A percentile compares a stretch with the other conserved stretches of the same genome.
These are phyloP conservation scores for Trichophyton schoenleinii DNA, from an alignment of 2,329 filamentous ascomycete genomes.

Conservation along the genomic window DNA sequence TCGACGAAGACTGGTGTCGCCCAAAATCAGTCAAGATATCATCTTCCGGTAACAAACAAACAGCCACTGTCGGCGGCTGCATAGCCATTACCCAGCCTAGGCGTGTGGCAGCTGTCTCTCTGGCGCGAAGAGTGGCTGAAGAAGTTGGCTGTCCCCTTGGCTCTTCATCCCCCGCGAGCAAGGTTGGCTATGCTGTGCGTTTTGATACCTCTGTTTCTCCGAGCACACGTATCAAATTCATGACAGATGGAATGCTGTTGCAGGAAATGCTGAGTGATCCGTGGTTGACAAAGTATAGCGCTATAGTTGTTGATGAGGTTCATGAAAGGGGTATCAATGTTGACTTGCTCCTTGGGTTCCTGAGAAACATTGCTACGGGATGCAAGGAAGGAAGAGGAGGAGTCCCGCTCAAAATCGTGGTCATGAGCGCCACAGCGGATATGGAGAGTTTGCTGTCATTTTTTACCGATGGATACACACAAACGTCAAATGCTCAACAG, in stretches of 20 bases:
- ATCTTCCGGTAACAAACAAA: slow-evolving; percentile 10
- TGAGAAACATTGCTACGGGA: slow-evolving; percentile 59
- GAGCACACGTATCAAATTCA: slow-evolving; percentile 76
- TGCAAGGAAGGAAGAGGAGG: slow-evolving; percentile 53
- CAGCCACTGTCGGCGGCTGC: slow-evolving; percentile 52
- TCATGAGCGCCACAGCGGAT: slow-evolving; percentile 96
- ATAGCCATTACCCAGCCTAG: slow-evolving; percentile 92
- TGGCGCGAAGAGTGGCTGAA: slow-evolving; percentile 75
- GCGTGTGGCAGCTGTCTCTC: slow-evolving; percentile 80
- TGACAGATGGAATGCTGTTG: slow-evolving; percentile 92
- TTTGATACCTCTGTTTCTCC: slow-evolving; percentile 81
- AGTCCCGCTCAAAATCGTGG: slow-evolving; percentile 68
- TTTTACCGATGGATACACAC: slow-evolving; percentile 41
- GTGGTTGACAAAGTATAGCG: slow-evolving; percentile 70
- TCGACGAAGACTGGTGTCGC: slow-evolving; percentile 66
- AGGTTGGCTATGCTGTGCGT: slow-evolving; percentile 84
- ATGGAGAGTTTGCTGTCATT: slow-evolving; percentile 66
- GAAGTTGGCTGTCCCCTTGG: slow-evolving; percentile 61
- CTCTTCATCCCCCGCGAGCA: slow-evolving; percentile 44
- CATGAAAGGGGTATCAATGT: slow-evolving; percentile 94
- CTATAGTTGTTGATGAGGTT: slow-evolving; percentile 87
- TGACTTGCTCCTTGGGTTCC: slow-evolving; percentile 76
- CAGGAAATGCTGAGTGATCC: slow-evolving; percentile 87
- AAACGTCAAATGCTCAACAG: not conserved
- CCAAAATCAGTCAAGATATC: slow-evolving; percentile 42